A percentile compares a stretch with the other conserved stretches of the same genome.
Evolutionary conservation across 805 yeast genomes (phyloP).

Genomic region (Candida ovalis): DNA sequence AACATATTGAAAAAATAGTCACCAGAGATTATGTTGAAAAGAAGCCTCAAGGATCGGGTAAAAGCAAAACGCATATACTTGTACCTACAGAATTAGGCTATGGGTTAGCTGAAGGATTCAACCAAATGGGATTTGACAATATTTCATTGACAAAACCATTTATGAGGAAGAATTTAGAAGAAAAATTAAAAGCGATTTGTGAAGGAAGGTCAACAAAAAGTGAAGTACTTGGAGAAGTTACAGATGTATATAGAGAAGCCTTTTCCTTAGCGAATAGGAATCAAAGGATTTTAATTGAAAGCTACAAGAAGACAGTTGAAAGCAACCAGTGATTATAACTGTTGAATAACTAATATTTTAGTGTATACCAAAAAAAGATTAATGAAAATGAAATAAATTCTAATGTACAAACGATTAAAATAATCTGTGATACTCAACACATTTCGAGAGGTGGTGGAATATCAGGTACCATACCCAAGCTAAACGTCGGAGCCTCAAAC

Average conservation of each 20-base stretch:
- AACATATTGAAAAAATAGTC: constrained; percentile 82
- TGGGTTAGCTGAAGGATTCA: constrained; percentile 86
- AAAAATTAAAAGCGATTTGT: constrained; percentile 60
- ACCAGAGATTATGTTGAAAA: constrained; percentile 62
- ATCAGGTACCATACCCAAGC: constrained; percentile 68
- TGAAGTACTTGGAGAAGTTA: constrained; percentile 52
- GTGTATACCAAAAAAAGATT: no score
- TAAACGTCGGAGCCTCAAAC: constrained; percentile 46
- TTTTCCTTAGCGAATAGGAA: constrained; percentile 45
- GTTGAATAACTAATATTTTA: not conserved
- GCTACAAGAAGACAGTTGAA: constrained; percentile 26
- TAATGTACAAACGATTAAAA: not conserved
- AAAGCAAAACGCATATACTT: constrained; percentile 39
- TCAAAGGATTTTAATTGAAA: constrained; percentile 33
- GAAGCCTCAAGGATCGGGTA: constrained; percentile 34
- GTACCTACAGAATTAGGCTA: constrained; percentile 82
- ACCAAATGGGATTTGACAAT: constrained; percentile 66
- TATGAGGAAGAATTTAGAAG: constrained; percentile 72
- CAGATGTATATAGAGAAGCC: constrained; percentile 58
- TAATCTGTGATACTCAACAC: constrained; percentile 23
- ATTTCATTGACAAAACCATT: constrained; percentile 84
- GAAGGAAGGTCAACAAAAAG: constrained; percentile 53
- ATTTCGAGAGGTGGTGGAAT: constrained; percentile 61
- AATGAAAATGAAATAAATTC: no score
- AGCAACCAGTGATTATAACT: not conserved